Evolutionary conservation across 2,329 filamentous ascomycete genomes (phyloP).

Genomic region (Phaeomoniella chlamydospora): DNA sequence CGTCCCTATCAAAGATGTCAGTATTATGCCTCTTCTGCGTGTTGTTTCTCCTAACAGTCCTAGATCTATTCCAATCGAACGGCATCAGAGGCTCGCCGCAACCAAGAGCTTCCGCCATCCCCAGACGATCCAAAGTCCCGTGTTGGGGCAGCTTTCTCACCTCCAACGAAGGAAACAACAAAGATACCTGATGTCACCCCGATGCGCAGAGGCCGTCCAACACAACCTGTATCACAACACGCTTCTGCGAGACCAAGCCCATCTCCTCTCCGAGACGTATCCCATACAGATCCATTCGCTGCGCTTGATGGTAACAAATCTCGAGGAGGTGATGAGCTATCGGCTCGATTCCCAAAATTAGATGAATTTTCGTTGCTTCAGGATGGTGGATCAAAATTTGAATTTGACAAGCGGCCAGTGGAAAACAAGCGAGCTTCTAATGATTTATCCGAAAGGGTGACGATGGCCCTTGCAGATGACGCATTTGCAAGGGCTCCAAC

Average conservation of each 20-base stretch:
- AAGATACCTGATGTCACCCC: constrained; percentile 78
- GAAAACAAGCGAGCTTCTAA: constrained; percentile 30
- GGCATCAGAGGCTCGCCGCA: constrained; percentile 47
- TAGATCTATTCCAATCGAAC: constrained; percentile 58
- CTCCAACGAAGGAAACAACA: constrained; percentile 50
- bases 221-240: constrained; percentile 31
- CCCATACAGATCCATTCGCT: constrained; percentile 68
- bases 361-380: constrained; percentile 88
- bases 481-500: constrained; percentile 48
- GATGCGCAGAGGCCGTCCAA: constrained; percentile 77
- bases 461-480: constrained; percentile 69
- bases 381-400: constrained; percentile 69
- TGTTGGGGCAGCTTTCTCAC: constrained; percentile 69
- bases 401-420: constrained; percentile 48
- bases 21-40: constrained; percentile 16
- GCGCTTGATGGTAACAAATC: constrained; percentile 60
- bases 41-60: constrained; percentile 2
- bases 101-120: constrained; percentile 43
- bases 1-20: constrained; percentile 76
- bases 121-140: constrained; percentile 43
- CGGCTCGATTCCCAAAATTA: constrained; percentile 72
- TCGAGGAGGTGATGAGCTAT: constrained; percentile 57
- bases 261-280: constrained; percentile 55
- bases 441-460: constrained; percentile 50
- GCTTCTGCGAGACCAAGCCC: constrained; percentile 43